These are phyloP conservation scores for Cutaneotrichosporon sp. DNA, from an alignment of 1,284 basidiomycete species.

Conservation along the genomic window DNA sequence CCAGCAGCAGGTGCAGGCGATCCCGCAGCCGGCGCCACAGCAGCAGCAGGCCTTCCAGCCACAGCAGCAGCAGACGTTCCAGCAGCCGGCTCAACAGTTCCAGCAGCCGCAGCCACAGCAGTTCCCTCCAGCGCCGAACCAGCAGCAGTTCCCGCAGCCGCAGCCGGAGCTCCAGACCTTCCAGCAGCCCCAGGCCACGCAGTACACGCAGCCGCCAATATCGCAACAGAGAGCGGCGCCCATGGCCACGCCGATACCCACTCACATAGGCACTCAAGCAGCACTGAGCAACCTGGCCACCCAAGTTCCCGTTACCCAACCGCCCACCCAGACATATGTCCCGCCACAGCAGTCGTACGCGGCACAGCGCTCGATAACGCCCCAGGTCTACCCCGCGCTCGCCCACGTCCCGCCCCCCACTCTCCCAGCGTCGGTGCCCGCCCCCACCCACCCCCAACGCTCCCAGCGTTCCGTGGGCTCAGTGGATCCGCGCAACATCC, in stretches of 20 bases:
- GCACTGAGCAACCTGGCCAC: too few species aligned
- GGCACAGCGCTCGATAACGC: background rate
- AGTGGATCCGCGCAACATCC: background rate
- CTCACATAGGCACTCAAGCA: background rate
- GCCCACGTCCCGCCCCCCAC: background rate
- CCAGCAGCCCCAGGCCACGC: too few species aligned
- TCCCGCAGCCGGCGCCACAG: too few species aligned
- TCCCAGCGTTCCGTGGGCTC: background rate
- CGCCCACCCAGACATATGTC: background rate
- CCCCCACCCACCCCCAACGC: too few species aligned
- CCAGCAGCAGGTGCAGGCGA: constrained; percentile 5
- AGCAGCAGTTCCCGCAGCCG: background rate
- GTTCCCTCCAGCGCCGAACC: too few species aligned
- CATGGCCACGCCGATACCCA: background rate
- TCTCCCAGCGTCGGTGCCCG: background rate
- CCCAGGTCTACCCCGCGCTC: background rate
- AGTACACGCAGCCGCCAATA: too few species aligned
- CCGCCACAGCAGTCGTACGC: background rate
- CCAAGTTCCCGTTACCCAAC: background rate
- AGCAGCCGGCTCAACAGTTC: too few species aligned
- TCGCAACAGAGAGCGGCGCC: too few species aligned
- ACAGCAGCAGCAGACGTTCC: background rate
- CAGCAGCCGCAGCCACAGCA: background rate
- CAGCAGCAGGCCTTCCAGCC: too few species aligned
- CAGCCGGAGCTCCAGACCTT: background rate